These are phyloP conservation scores for Otatea glauca DNA, from an alignment of 176 grass and related monocot species.

Conservation along the genomic window DNA sequence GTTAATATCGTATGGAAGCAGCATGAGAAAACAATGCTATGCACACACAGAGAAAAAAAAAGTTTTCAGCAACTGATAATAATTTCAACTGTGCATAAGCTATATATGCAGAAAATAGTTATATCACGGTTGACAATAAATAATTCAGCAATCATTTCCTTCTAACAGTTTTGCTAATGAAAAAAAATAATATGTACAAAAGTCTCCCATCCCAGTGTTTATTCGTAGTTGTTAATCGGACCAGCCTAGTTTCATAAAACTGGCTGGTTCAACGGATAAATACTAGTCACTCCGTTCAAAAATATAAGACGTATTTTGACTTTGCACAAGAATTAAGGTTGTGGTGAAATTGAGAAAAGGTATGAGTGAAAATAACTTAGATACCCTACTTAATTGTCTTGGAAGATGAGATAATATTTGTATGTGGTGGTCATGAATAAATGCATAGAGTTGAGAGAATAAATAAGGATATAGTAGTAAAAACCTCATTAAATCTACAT, in stretches of 20 bases:
- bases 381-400: too few relatives aligned
- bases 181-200: constrained; percentile 12
- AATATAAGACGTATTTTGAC: too few relatives aligned
- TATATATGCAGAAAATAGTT: background rate
- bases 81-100: background rate
- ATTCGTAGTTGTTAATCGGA: background rate
- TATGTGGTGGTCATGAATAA: too few relatives aligned
- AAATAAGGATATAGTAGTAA: too few relatives aligned
- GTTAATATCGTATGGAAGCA: constrained; percentile 7
- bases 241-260: background rate
- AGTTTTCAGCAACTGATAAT: background rate
- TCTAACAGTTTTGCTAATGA: background rate
- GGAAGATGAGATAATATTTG: too few relatives aligned
- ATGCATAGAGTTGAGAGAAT: too few relatives aligned
- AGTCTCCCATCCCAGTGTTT: background rate
- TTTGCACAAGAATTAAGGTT: too few relatives aligned
- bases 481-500: too few relatives aligned
- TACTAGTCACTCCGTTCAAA: background rate
- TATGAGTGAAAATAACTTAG: too few relatives aligned
- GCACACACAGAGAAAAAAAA: constrained; percentile 9
- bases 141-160: constrained; percentile 22
- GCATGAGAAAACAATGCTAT: constrained; percentile 11
- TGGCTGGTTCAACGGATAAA: background rate
- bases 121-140: background rate
- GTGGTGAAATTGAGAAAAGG: too few relatives aligned